Evolutionary conservation across 2,329 filamentous ascomycete species (phyloP).

Genomic region (Ophiosphaerella narmari): DNA sequence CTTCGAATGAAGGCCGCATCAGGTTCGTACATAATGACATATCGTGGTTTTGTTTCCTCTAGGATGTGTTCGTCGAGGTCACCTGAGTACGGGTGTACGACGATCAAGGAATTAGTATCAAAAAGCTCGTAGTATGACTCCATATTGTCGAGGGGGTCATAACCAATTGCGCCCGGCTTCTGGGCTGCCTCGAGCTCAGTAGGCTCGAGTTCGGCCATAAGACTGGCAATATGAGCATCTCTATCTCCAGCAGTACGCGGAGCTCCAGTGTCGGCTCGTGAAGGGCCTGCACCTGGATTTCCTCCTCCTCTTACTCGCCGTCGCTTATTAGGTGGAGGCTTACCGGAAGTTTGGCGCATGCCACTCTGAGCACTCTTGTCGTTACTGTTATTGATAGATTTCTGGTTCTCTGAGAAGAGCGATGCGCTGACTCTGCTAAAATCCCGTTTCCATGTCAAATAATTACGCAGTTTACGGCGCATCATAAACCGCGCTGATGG

Average conservation of each 20-base stretch:
- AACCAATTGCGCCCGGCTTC: conserved; percentile 71
- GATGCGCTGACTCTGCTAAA: conserved; percentile 83
- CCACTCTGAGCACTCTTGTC: conserved; percentile 58
- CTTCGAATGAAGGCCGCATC: conserved; percentile 92
- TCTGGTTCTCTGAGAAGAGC: conserved; percentile 80
- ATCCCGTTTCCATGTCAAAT: conserved; percentile 87
- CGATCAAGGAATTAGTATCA: conserved; percentile 84
- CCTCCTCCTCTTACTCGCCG: conserved; percentile 82
- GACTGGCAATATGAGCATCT: conserved; percentile 76
- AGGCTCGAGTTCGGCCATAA: conserved; percentile 83
- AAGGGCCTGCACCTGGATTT: conserved; percentile 59
- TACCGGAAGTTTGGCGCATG: conserved; percentile 55
- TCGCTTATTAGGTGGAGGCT: conserved; percentile 81
- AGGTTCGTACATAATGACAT: conserved; percentile 98
- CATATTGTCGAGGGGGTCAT: conserved; percentile 86
- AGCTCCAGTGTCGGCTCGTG: conserved; percentile 73
- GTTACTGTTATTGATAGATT: conserved; percentile 69
- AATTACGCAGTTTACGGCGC: conserved; percentile 82
- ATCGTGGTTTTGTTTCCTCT: conserved; percentile 89
- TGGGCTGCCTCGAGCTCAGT: conserved; percentile 75
- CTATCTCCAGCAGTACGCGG: conserved; percentile 79
- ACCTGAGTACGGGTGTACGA: conserved; percentile 91
- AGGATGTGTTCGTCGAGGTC: conserved; percentile 97
- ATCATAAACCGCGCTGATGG: conserved; percentile 87
- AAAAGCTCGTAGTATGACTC: conserved; percentile 91